Percentiles rank a stretch among this genome's conserved stretches.
Conservation (phyloP, 192 early-diverging fungal species). For the Mortierella hygrophila region DNA sequence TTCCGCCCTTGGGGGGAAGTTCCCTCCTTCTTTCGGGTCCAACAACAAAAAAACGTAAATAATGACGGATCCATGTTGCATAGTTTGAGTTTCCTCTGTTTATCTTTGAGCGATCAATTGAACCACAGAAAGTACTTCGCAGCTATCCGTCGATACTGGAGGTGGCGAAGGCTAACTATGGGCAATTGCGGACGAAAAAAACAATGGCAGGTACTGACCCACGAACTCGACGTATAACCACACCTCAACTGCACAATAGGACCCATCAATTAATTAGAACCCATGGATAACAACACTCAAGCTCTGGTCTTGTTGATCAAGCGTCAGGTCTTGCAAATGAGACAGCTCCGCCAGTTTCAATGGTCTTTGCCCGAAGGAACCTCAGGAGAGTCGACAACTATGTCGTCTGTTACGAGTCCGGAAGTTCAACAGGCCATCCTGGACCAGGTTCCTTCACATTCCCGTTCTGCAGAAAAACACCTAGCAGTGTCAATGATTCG, state of each 20-base stretch:
- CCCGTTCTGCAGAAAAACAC: too few species aligned
- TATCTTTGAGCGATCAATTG: neutral
- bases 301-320: slow-evolving; percentile 39
- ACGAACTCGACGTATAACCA: neutral
- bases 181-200: neutral
- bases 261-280: neutral
- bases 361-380: slow-evolving; percentile 23
- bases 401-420: slow-evolving; percentile 22
- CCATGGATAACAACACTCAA: slow-evolving; percentile 7
- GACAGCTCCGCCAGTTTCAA: slow-evolving; percentile 41
- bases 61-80: neutral
- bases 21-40: too few species aligned
- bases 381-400: too few species aligned
- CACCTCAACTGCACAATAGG: neutral
- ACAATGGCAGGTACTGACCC: neutral
- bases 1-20: neutral
- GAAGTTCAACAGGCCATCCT: slow-evolving; percentile 44
- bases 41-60: too few species aligned
- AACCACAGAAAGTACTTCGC: neutral
- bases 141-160: neutral
- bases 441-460: slow-evolving; percentile 14
- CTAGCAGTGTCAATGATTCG: neutral
- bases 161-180: neutral
- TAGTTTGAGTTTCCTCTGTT: too few species aligned
- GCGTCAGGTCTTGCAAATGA: slow-evolving; percentile 45